Evolutionary conservation across 2,329 filamentous ascomycete species (phyloP).

Genomic region (Stagonosporopsis rhizophila): DNA sequence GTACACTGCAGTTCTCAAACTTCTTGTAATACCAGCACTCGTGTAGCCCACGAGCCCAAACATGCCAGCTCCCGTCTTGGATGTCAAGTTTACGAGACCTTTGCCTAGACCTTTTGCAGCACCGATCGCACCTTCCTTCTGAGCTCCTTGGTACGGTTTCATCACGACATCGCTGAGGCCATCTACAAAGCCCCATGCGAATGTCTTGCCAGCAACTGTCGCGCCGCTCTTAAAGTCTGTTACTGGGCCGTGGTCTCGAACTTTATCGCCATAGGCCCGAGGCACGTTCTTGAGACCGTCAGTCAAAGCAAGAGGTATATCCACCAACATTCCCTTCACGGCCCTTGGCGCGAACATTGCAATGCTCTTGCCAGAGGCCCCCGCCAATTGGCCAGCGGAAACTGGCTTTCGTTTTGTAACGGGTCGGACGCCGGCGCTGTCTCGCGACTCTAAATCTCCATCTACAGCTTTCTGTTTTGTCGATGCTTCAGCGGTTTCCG

Average conservation of each 20-base stretch:
- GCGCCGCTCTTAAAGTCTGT: slow-evolving; percentile 75
- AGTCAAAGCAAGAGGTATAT: slow-evolving; percentile 78
- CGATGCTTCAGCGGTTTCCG: background rate
- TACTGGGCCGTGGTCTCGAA: slow-evolving; percentile 75
- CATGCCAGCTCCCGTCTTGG: slow-evolving; percentile 25
- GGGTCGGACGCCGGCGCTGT: background rate
- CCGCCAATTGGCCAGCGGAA: slow-evolving; percentile 10
- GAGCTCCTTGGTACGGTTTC: slow-evolving; percentile 72
- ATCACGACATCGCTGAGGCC: slow-evolving; percentile 78
- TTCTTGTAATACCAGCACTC: slow-evolving; percentile 60
- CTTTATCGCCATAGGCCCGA: slow-evolving; percentile 78
- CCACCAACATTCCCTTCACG: slow-evolving; percentile 55
- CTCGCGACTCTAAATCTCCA: background rate
- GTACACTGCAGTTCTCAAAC: slow-evolving; percentile 11
- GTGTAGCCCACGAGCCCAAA: slow-evolving; percentile 36
- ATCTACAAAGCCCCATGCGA: slow-evolving; percentile 76
- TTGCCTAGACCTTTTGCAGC: slow-evolving; percentile 53
- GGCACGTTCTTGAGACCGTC: slow-evolving; percentile 86
- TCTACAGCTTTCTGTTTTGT: background rate
- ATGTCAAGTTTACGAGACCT: slow-evolving; percentile 25
- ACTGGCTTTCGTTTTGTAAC: slow-evolving; percentile 8
- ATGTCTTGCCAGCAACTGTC: slow-evolving; percentile 74
- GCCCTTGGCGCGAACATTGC: slow-evolving; percentile 21
- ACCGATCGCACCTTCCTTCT: slow-evolving; percentile 67
- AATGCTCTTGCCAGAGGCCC: slow-evolving; percentile 19